Evolutionary conservation across 2,329 filamentous ascomycete genomes (phyloP).

Genomic region (Nemania diffusa): DNA sequence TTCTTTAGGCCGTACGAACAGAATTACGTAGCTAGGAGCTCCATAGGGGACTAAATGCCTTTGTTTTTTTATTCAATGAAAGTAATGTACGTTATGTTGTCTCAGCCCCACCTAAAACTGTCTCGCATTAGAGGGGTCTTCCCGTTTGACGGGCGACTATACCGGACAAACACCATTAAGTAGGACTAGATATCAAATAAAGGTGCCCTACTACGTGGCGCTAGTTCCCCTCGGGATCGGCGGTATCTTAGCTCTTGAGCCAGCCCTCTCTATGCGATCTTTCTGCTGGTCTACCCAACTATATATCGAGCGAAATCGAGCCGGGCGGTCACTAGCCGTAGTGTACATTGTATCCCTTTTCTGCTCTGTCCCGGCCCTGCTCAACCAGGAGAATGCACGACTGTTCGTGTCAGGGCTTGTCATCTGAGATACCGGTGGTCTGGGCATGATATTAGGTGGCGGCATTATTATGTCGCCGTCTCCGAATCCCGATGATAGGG

Average conservation of each 20-base stretch:
- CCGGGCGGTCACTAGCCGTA: constrained; percentile 61
- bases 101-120: not conserved
- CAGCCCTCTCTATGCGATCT: constrained; percentile 61
- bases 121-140: constrained; percentile 3
- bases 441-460: constrained; percentile 41
- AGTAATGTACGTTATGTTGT: constrained; percentile 13
- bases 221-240: constrained; percentile 35
- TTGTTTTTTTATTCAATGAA: constrained; percentile 23
- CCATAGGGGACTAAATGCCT: not conserved
- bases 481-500: constrained; percentile 72
- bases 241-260: constrained; percentile 51
- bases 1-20: not conserved
- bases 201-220: constrained; percentile 40
- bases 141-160: not conserved
- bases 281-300: constrained; percentile 75
- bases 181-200: constrained; percentile 34
- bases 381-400: constrained; percentile 53
- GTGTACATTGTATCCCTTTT: constrained; percentile 64
- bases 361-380: constrained; percentile 38
- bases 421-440: constrained; percentile 33
- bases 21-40: not conserved
- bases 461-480: constrained; percentile 68
- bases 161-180: not conserved
- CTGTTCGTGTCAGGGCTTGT: constrained; percentile 34
- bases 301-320: constrained; percentile 66